Percentiles rank a stretch among this genome's conserved stretches.
Evolutionary conservation across 345 rosid species (phyloP).

Genomic region (Eucalyptus polybractea): DNA sequence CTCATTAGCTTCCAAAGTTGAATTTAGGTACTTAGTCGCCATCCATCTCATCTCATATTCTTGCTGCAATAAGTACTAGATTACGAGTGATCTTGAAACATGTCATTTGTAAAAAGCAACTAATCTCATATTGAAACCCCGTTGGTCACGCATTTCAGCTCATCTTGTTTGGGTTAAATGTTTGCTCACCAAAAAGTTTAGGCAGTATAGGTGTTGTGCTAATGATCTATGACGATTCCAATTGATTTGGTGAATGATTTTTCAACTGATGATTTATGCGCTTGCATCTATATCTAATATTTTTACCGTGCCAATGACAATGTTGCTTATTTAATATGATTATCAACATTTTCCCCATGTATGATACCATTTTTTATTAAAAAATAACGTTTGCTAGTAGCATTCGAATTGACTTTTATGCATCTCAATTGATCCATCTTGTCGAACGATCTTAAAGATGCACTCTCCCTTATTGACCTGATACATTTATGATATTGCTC

Average conservation of each 20-base stretch:
- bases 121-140: background rate
- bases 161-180: fast-evolving
- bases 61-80: background rate
- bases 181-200: background rate
- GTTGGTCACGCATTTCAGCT: background rate
- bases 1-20: background rate
- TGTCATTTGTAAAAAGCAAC: fast-evolving
- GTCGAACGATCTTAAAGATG: no score
- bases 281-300: background rate
- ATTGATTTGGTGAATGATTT: no score
- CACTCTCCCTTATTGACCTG: no score
- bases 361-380: no score
- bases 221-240: no score
- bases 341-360: no score
- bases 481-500: no score
- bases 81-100: background rate
- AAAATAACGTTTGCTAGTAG: no score
- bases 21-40: background rate
- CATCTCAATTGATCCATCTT: no score
- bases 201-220: fast-evolving
- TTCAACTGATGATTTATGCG: background rate
- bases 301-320: fast-evolving
- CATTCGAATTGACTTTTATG: no score
- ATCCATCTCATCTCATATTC: background rate
- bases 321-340: no score